Evolutionary conservation across 2,329 filamentous ascomycete genomes (phyloP).

Genomic region (Ophiostoma pallidulum): DNA sequence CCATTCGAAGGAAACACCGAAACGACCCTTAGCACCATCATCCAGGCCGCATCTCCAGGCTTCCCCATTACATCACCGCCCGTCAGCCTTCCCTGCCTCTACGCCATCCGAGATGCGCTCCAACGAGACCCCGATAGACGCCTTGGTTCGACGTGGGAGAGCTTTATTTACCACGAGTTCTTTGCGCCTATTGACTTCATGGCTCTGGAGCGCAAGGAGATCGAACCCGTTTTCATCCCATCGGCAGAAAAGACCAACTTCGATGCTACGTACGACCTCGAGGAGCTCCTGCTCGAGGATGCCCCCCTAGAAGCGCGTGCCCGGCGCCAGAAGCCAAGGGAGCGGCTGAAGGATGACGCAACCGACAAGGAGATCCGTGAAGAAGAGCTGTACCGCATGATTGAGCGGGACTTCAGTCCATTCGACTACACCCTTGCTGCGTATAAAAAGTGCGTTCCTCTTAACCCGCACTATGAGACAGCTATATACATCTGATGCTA

Average conservation of each 20-base stretch:
- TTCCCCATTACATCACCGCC: constrained; percentile 90
- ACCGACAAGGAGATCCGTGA: constrained; percentile 91
- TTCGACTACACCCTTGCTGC: constrained; percentile 88
- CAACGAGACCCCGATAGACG: constrained; percentile 71
- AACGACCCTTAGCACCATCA: constrained; percentile 66
- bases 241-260: constrained; percentile 99
- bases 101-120: constrained; percentile 76
- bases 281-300: constrained; percentile 87
- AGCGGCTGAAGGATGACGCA: constrained; percentile 85
- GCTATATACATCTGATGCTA: not conserved
- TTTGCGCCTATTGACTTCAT: constrained; percentile 81
- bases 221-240: constrained; percentile 84
- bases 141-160: constrained; percentile 78
- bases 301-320: constrained; percentile 89
- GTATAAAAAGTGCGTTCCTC: constrained; percentile 56
- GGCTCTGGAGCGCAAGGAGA: constrained; percentile 72
- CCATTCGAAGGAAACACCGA: constrained; percentile 90
- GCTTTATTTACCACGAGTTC: constrained; percentile 81
- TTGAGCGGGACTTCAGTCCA: constrained; percentile 85
- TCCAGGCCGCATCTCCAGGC: constrained; percentile 71
- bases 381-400: constrained; percentile 87
- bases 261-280: constrained; percentile 93
- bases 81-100: constrained; percentile 78
- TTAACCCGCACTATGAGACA: not conserved
- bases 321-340: constrained; percentile 84